Evolutionary conservation across 2,329 filamentous ascomycete genomes (phyloP).

Genomic region (Verticillium nubilum): DNA sequence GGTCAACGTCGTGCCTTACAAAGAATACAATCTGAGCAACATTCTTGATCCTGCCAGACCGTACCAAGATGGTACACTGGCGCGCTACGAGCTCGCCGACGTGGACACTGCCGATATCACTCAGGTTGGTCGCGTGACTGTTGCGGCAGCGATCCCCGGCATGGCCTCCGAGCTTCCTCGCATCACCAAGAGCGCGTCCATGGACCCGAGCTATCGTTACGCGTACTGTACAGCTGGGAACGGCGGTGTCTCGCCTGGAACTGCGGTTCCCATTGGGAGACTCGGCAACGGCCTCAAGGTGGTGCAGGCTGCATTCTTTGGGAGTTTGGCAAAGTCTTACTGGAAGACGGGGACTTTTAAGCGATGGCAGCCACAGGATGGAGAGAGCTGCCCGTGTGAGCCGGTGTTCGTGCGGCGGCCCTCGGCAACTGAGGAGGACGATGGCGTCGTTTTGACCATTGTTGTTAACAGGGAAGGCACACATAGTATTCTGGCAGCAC

Average conservation of each 20-base stretch:
- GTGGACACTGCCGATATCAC: neutral
- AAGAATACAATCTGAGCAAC: conserved; percentile 23
- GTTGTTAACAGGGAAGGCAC: conserved; percentile 10
- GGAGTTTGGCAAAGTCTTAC: conserved; percentile 12
- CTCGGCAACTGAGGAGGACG: conserved; percentile 10
- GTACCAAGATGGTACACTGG: conserved; percentile 5
- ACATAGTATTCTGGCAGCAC: conserved; percentile 12
- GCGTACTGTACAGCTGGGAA: conserved; percentile 12
- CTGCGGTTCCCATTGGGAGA: conserved; percentile 10
- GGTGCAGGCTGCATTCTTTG: conserved; percentile 10
- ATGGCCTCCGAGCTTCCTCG: conserved; percentile 12
- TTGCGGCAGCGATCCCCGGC: conserved; percentile 9
- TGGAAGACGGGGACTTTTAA: conserved; percentile 12
- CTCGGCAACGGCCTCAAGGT: conserved; percentile 4
- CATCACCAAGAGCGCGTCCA: conserved; percentile 11
- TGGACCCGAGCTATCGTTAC: conserved; percentile 10
- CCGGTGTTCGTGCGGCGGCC: conserved; percentile 12
- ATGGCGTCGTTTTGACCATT: conserved; percentile 12
- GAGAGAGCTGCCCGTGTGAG: conserved; percentile 20
- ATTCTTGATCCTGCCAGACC: conserved; percentile 8
- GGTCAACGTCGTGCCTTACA: neutral
- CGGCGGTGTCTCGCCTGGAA: conserved; percentile 8
- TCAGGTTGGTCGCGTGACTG: conserved; percentile 5
- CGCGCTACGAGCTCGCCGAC: conserved; percentile 10
- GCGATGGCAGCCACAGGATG: conserved; percentile 10